Evolutionary conservation across 352 stramenopile genomes (phyloP).

Genomic region (Phytopythium delawarense): DNA sequence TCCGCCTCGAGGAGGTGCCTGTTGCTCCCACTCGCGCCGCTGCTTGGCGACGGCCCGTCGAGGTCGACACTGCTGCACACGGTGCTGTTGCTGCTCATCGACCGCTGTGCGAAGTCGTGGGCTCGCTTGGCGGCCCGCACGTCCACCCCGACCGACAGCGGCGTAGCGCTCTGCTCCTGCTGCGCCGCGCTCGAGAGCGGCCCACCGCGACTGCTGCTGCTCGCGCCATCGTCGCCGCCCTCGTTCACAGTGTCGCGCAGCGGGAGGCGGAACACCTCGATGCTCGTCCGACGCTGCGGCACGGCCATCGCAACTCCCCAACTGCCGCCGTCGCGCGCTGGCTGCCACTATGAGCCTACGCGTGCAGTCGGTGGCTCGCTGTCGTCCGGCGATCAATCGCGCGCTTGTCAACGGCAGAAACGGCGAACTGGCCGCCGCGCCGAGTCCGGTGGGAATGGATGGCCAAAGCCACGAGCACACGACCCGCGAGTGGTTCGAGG

Average conservation of each 20-base stretch:
- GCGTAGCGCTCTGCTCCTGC: background rate
- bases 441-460: background rate
- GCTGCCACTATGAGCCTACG: background rate
- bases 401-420: background rate
- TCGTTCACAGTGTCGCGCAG: slow-evolving; percentile 68
- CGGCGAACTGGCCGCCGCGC: background rate
- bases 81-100: slow-evolving; percentile 16
- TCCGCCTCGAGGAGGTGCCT: background rate
- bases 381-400: background rate
- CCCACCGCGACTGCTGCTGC: background rate
- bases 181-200: background rate
- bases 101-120: background rate
- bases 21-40: background rate
- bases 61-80: slow-evolving; percentile 34
- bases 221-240: slow-evolving; percentile 27
- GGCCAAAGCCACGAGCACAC: background rate
- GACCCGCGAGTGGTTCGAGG: background rate
- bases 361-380: background rate
- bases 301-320: background rate
- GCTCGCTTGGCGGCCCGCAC: background rate
- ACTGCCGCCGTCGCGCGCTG: background rate
- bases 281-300: slow-evolving; percentile 26
- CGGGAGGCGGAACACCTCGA: slow-evolving; percentile 67
- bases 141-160: background rate
- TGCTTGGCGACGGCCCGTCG: slow-evolving; percentile 7